Conservation (phyloP, 2,329 filamentous ascomycete species). For the Clonostachys byssicola region DNA sequence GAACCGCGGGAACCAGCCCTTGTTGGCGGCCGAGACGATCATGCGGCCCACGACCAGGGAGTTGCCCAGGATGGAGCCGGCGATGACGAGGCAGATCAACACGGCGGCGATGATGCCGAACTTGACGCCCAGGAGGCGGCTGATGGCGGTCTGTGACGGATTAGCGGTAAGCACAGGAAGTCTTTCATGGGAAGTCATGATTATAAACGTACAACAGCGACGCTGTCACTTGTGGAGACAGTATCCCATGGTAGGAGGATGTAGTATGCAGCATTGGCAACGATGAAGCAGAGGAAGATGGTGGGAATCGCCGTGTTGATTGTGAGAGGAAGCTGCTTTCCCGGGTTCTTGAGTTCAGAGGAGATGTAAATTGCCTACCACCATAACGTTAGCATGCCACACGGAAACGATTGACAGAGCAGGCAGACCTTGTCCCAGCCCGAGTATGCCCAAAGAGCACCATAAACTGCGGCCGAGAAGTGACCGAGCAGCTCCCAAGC, state of each 20-base stretch:
- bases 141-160: constrained; percentile 44
- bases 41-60: constrained; percentile 60
- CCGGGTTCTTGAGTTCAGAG: constrained; percentile 45
- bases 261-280: constrained; percentile 59
- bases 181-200: too few species aligned
- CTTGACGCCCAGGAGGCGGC: constrained; percentile 44
- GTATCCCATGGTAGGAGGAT: constrained; percentile 56
- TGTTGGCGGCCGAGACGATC: constrained; percentile 53
- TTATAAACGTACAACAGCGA: constrained; percentile 49
- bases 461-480: constrained; percentile 57
- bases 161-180: not conserved
- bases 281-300: constrained; percentile 53
- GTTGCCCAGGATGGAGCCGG: constrained; percentile 58
- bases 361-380: constrained; percentile 50
- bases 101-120: constrained; percentile 50
- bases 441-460: constrained; percentile 60
- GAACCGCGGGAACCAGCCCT: constrained; percentile 40
- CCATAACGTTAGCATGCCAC: not conserved
- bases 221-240: constrained; percentile 54
- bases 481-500: constrained; percentile 57
- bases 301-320: constrained; percentile 58
- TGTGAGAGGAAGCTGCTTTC: constrained; percentile 51
- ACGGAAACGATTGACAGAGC: too few species aligned
- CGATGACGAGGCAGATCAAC: constrained; percentile 56
- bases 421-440: constrained; percentile 59